Evolutionary conservation across 2,329 filamentous ascomycete species (phyloP), one percentile per base, ranked within the genome.

Genomic region (Aureobasidium vineae): DNA sequence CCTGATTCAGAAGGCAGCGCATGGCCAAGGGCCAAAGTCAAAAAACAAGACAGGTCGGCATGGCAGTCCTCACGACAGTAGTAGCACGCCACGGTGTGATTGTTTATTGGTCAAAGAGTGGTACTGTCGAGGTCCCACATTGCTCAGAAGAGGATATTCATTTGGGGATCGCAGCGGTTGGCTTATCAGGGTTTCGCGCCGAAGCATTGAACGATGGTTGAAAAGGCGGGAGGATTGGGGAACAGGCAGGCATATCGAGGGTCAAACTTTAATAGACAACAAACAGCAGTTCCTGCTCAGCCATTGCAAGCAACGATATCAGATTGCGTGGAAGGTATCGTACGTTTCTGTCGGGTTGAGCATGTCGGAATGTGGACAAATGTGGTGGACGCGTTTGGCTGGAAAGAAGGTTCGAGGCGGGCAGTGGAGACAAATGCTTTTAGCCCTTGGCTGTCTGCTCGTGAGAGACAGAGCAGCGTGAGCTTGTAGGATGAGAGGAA

Each of bases 1-100:
- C 57, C 57, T 61, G 57, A 61, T 23, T 61, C 57, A 61, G 57
- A 47, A 38, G 43, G n/a, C 11, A 60, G 56, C 56, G 10, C 36
- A 36, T 60, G 28, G 41, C 57, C 26, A 4, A 26, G 11, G 19
- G 6, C 8, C 41, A 47, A 36, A 47, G 57, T 23, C 28, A 49
- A 36, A 40, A 36, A 21, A 33, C 40, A 23, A 45, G 57, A 60
- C 56, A 49, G 38, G 31, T 49, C 11, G 43, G 57, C 57, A 61
- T 47, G 41, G 41, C 16, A 38, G 33, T 16, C 11, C 31, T 36
- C 28, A 38, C 28, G 56, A 33, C 26, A 21, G 23, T 41, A 21
- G 56, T 49, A 47, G 57, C 57, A 49, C 57, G 57, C 57, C 57
- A 49, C 43, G 1, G 16, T 19, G 45, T 41, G 45, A 23, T 50